Conservation (phyloP, 345 rosid species). For the Rhodamnia argentea region DNA sequence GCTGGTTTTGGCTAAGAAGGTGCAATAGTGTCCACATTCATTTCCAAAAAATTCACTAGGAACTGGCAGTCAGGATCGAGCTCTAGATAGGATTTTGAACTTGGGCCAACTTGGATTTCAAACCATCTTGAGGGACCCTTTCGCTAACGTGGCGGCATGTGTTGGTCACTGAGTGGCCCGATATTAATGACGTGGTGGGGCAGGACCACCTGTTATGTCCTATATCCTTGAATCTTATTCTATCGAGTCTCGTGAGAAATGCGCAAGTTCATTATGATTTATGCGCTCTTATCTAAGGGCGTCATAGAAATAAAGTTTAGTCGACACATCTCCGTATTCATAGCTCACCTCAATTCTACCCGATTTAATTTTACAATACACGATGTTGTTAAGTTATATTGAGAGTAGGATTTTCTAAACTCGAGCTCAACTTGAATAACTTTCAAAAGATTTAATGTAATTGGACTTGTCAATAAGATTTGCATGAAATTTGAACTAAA, state of each 20-base stretch:
- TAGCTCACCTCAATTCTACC: too few species aligned
- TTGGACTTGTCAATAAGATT: background rate
- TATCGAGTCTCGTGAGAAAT: too few species aligned
- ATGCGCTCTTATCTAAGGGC: background rate
- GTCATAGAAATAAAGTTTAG: too few species aligned
- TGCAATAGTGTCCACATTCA: background rate
- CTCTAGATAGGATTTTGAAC: background rate
- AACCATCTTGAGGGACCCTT: background rate
- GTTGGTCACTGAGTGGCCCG: background rate
- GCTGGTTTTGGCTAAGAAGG: background rate
- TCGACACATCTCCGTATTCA: too few species aligned
- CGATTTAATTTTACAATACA: too few species aligned
- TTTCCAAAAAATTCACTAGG: background rate
- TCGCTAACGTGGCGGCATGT: background rate
- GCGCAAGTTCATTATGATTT: background rate
- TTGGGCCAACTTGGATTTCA: background rate
- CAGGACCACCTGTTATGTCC: too few species aligned
- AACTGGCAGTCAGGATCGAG: background rate
- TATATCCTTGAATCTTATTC: too few species aligned
- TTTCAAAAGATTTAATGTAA: background rate
- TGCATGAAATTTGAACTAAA: too few species aligned
- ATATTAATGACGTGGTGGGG: background rate
- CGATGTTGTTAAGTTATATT: too few species aligned
- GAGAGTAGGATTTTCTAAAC: too few species aligned
- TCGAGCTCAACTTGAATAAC: too few species aligned